A percentile compares a stretch with the other conserved stretches of the same genome.
phyloP scores from a whole-genome alignment of 768 basidiomycete genomes.

The Pleurotus citrinopileatus region DNA sequence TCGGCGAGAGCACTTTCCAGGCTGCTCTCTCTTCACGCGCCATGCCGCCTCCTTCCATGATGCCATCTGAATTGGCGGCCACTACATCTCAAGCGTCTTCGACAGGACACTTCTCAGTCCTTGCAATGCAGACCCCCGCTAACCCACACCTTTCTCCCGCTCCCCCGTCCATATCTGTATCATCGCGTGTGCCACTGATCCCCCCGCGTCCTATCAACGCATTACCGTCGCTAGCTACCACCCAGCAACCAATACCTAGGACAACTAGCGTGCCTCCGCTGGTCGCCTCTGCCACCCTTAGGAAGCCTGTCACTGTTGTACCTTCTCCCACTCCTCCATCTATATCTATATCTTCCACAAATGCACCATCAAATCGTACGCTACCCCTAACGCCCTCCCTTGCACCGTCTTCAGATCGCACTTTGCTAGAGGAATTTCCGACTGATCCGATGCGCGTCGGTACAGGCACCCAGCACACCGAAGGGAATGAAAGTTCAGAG shows the following conservation, averaged over 20 bases:
- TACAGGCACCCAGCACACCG: too few relatives aligned
- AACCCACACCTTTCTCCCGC: not conserved
- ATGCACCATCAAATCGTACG: too few relatives aligned
- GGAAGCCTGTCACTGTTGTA: not conserved
- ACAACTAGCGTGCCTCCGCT: not conserved
- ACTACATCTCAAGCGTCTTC: not conserved
- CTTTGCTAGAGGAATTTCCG: too few relatives aligned
- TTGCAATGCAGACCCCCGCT: not conserved
- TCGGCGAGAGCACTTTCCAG: not conserved
- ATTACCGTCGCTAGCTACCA: not conserved
- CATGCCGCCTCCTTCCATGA: slow-evolving; percentile 1
- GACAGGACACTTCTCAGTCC: not conserved
- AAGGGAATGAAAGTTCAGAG: too few relatives aligned
- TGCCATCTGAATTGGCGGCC: not conserved
- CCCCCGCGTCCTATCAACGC: not conserved
- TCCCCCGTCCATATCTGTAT: not conserved
- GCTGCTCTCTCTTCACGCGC: not conserved
- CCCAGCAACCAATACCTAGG: not conserved
- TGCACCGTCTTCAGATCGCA: too few relatives aligned
- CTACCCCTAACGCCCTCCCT: too few relatives aligned
- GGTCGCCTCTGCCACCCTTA: not conserved
- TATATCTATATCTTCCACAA: not conserved
- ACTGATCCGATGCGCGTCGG: too few relatives aligned
- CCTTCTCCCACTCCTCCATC: not conserved
- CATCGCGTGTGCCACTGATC: not conserved